Base-by-base conservation (phyloP, 2,329 filamentous ascomycete species). In the Pseudogymnoascus sp. region DNA sequence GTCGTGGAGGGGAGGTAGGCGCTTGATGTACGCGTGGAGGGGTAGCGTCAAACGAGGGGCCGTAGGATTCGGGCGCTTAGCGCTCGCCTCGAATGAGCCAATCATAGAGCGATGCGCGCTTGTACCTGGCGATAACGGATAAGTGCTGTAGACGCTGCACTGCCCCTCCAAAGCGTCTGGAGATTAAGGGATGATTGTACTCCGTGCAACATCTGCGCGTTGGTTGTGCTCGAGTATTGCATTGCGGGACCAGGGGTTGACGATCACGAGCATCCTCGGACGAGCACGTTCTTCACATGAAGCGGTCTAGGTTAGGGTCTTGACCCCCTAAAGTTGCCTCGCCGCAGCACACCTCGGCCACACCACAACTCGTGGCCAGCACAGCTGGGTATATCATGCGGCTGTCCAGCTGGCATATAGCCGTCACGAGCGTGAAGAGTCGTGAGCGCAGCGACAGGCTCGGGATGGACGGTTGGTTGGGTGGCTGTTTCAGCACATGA, bases 371-470 rank as follows among this genome's bases (percentile, higher is more conserved):
- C 29, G 51, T 57, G 51, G 51, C 51, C 51, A 57, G 29, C 29
- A 57, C 51, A 57, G 51, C 51, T 57, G 51, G 29, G 16, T 16
- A 57, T 57, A 57, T 36, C 51, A 57, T 57, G 51, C 51, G 51
- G 51, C 29, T 36, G 51, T 36, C 51, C 51, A 57, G 51, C 51
- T 57, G 51, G 29, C 51, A 34, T 57, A 12, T 14, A 54, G n/a
- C 26, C n/a, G 51, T 57, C 51, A 57, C 51, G 51, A 57, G 51
- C 51, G n/a, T 11, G 1, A 29, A 21, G 10, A 34, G n/a, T 8
- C 5, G 8, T 18, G 29, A 57, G 29, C 7, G 26, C 51, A 57
- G 29, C 29, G 51, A 57, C 51, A 34, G 51, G 51, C 51, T 34
- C 29, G 29, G 29, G 29, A 57, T 57, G 51, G 51, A 21, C 51